Evolutionary conservation across 169 alveolate genomes (phyloP), one percentile per base, ranked within the genome.

Genomic region (Theileria parva): DNA sequence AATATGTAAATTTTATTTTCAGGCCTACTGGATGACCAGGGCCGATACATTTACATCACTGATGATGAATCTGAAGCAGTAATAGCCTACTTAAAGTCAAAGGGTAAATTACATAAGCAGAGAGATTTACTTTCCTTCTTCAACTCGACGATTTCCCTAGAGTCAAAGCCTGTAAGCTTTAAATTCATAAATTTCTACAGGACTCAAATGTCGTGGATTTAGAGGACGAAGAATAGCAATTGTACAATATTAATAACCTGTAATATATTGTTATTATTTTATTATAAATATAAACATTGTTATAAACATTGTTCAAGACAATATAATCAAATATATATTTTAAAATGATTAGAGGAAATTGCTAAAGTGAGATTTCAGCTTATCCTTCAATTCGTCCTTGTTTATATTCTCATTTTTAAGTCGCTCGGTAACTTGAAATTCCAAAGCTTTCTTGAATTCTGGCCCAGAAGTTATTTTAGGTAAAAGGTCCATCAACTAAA

Each of bases 381-480:
- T 2, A 21, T 63, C 64, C 23, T 37, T 8, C 34, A 78, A 39
- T 32, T 85, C 85, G 2, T 77, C 80, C 34, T 73, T 79, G 27
- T 48, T 71, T 8, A 77, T 15, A 23, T 21, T 13, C 12, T 77
- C 81, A 28, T 50, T n/a, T 23, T 63, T 44, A 34, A 85, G 59
- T 28, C 73, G 44, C 53, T 44, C 64, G 11, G 61, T 59, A 11
- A 85, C 51, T 39, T 85, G 91, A 72, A 66, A 65, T 19, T 77
- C 87, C 12, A 85, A 61, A 3, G 68, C 91, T 37, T 59, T 73
- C 80, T 85, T 85, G 59, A 85, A 85, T 37, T 27, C 37, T 12
- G 91, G 86, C 3, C 91, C 91, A 6, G 73, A 71, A 0, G 83
- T 70, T 13, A 85, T 55, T n/a, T 74, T 72, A 11, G 91, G 91